Percentiles rank a stretch among this genome's conserved stretches.
Conservation (phyloP, 2,329 filamentous ascomycete genomes). For the Cercospora brassicicola region DNA sequence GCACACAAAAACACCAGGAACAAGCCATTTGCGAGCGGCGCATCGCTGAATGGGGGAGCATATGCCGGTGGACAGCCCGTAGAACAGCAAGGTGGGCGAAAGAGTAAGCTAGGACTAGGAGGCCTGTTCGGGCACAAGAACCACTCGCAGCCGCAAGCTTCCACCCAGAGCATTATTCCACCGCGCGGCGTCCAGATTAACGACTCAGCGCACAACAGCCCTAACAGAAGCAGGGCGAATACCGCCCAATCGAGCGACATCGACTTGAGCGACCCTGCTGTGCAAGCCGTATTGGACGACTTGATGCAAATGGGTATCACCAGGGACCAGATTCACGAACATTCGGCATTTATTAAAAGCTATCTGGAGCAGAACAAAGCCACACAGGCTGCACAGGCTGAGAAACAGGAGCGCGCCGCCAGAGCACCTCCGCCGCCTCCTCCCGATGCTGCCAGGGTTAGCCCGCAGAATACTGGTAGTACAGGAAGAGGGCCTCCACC, state of each 20-base stretch:
- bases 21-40: conserved; percentile 33
- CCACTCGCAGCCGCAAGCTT: conserved; percentile 39
- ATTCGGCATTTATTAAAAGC: conserved; percentile 67
- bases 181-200: conserved; percentile 40
- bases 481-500: conserved; percentile 63
- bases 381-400: conserved; percentile 47
- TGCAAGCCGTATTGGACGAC: conserved; percentile 62
- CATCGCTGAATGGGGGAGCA: conserved; percentile 21
- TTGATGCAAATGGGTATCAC: conserved; percentile 66
- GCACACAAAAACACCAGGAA: conserved; percentile 20
- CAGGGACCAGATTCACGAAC: conserved; percentile 66
- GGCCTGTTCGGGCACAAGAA: conserved; percentile 32
- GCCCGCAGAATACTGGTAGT: conserved; percentile 62
- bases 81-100: conserved; percentile 20
- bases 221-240: conserved; percentile 25
- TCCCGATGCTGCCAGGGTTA: conserved; percentile 50
- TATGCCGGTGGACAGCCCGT: conserved; percentile 15
- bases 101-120: conserved; percentile 28
- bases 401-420: conserved; percentile 51
- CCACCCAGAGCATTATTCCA: conserved; percentile 53
- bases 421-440: conserved; percentile 65
- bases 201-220: conserved; percentile 33
- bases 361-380: conserved; percentile 66
- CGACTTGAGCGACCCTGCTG: conserved; percentile 62
- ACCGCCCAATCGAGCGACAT: conserved; percentile 47